These are phyloP conservation scores for Penicillium hordei DNA, from an alignment of 2,329 filamentous ascomycete genomes.

Conservation along the genomic window DNA sequence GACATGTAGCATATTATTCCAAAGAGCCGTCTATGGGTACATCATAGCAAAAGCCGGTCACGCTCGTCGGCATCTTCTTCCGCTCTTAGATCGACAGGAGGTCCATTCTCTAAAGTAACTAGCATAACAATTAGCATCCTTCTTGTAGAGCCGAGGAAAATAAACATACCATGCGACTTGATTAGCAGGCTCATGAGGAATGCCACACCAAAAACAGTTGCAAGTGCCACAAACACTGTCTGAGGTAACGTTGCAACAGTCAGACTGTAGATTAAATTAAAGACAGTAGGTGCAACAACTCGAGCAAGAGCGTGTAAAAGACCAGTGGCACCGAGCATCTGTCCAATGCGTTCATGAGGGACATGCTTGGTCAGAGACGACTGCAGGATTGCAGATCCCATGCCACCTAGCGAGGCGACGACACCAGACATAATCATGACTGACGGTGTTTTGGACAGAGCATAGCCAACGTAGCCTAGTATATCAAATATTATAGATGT, in stretches of 20 bases:
- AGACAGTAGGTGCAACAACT: constrained; percentile 75
- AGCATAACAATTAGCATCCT: constrained; percentile 10
- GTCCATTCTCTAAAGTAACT: constrained; percentile 23
- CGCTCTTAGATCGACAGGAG: constrained; percentile 7
- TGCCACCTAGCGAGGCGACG: constrained; percentile 74
- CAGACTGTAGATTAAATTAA: constrained; percentile 80
- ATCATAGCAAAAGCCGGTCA: constrained; percentile 13
- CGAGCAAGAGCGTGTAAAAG: constrained; percentile 79
- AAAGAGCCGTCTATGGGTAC: not conserved
- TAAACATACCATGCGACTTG: constrained; percentile 67
- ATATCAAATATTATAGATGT: constrained; percentile 73
- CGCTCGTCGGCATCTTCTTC: constrained; percentile 25
- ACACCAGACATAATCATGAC: constrained; percentile 72
- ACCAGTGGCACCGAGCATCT: constrained; percentile 84
- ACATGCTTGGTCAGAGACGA: constrained; percentile 88
- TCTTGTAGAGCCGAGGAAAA: not conserved
- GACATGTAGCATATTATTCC: constrained; percentile 4
- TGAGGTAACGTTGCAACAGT: constrained; percentile 79
- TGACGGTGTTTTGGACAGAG: constrained; percentile 60
- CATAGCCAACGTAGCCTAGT: constrained; percentile 72
- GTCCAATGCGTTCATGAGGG: constrained; percentile 74
- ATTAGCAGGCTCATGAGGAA: constrained; percentile 70
- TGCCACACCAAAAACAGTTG: constrained; percentile 64
- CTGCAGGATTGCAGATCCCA: constrained; percentile 82
- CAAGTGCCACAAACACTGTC: constrained; percentile 76